Conservation (phyloP, 441 rosid species). For the Croton laevigatus region DNA sequence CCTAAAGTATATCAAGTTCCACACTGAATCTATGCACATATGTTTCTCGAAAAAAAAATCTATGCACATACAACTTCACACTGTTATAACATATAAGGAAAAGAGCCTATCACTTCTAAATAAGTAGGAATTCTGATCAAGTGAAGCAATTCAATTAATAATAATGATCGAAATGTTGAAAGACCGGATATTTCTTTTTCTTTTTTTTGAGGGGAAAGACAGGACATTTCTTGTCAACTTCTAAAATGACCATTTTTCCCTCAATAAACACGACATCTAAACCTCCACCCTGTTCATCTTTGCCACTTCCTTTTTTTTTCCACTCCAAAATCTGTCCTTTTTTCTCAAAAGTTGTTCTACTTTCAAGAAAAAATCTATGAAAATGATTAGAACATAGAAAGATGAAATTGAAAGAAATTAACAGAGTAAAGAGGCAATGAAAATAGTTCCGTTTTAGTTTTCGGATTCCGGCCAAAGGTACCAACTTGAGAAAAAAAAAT, state of each 20-base stretch:
- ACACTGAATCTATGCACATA: not conserved
- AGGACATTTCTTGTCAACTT: not conserved
- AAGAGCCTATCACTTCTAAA: constrained; percentile 1
- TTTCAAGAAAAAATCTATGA: not conserved
- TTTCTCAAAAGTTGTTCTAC: not conserved
- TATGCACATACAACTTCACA: not conserved
- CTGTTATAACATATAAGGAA: not conserved
- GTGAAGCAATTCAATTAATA: not conserved
- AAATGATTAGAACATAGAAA: not conserved
- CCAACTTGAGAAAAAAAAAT: not conserved
- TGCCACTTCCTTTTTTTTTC: not conserved
- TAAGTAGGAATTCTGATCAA: not conserved
- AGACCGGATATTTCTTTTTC: not conserved
- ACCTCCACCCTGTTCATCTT: not conserved
- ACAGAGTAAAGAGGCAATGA: not conserved
- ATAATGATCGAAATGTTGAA: not conserved
- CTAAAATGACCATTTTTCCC: not conserved
- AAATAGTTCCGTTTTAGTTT: not conserved
- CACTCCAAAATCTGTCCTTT: not conserved
- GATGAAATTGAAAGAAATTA: not conserved
- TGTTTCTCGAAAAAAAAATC: not conserved
- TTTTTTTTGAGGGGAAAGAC: not conserved
- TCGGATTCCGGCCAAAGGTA: not conserved
- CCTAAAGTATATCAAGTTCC: not conserved
- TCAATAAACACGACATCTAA: not conserved